Evolutionary conservation across 495 filamentous ascomycete species (phyloP).

Genomic region (Daldinia grandis): DNA sequence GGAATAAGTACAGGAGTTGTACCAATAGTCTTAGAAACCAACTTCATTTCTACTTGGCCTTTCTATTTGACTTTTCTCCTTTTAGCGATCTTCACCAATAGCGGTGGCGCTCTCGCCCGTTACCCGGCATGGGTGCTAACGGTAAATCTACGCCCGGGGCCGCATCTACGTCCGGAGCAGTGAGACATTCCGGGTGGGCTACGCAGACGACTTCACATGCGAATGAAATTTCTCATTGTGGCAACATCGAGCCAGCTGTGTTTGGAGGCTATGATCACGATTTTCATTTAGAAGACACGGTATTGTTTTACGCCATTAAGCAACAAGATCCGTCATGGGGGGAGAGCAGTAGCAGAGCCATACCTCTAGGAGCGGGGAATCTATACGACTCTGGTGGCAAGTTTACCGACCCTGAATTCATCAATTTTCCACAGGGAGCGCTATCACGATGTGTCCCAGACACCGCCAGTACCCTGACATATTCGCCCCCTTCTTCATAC

Average conservation of each 20-base stretch:
- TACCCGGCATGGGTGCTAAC: slow-evolving; percentile 9
- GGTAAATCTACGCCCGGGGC: neutral
- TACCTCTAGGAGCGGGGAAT: slow-evolving; percentile 13
- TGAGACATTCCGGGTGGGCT: neutral
- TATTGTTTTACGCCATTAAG: slow-evolving; percentile 5
- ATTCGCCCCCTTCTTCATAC: slow-evolving; percentile 24
- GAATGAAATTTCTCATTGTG: slow-evolving; percentile 1
- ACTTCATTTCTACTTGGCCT: neutral
- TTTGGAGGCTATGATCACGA: neutral
- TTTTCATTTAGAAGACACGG: slow-evolving; percentile 10
- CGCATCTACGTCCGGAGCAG: neutral
- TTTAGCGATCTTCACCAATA: neutral
- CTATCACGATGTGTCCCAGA: slow-evolving; percentile 2
- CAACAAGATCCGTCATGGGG: slow-evolving; percentile 22
- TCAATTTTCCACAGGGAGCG: neutral
- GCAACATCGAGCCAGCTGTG: neutral
- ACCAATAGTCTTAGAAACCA: neutral
- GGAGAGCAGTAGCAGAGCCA: slow-evolving; percentile 9
- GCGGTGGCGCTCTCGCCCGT: neutral
- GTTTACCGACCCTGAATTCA: slow-evolving; percentile 11
- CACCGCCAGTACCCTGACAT: slow-evolving; percentile 10
- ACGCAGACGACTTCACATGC: neutral
- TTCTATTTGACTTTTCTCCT: neutral
- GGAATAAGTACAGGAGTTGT: neutral
- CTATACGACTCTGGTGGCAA: slow-evolving; percentile 18